Base-by-base conservation (phyloP, 2,329 filamentous ascomycete genomes). In the Alternaria gansuensis region DNA sequence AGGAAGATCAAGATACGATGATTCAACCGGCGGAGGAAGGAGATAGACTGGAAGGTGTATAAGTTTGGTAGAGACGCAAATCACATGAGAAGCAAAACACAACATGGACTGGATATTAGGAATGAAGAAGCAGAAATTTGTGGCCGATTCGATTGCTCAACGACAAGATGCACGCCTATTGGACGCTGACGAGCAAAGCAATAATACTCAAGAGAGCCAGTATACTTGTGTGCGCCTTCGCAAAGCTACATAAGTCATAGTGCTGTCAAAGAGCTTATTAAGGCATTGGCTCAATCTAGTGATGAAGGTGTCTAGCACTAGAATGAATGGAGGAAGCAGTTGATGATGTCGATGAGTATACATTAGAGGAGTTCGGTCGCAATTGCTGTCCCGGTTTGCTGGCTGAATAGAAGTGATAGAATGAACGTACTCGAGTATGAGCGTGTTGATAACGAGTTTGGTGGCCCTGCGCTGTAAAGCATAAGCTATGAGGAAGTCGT, bases 341-440 rank as follows among this genome's bases (percentile, higher is more conserved):
- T 70, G 31, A 75, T 37, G 29, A 75, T 63, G 44, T 73, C 70
- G 50, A 68, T 51, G 39, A 75, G 68, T 31, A 75, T 41, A 46
- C 72, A 71, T 39, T 74, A 75, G 51, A 74, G 65, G 3, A 74
- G 62, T 49, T 75, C 70, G 2, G 72, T 72, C 14, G 65, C 68
- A 29, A 74, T 68, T 21, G 69, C 68, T 8, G 68, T 71, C 24
- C 68, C 68, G 34, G 70, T 71, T 49, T 64, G 63, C 23, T 59
- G 63, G 4, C 51, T 59, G 50, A 67, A 67, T 36, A 64, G 55
- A 36, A 41, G 53, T 9, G 59, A 62, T 5, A 63, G 50, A 29
- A 69, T 60, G 13, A 67, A 49, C 2, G 65, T 63, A 23, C 41
- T 43, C 26, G 57, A 45, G 10, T 50, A 54, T 31, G 54, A 39